A percentile compares a stretch with the other conserved stretches of the same genome.
These are phyloP conservation scores for Cerioporus squamosus DNA, from an alignment of 1,284 basidiomycete genomes.

Conservation along the genomic window DNA sequence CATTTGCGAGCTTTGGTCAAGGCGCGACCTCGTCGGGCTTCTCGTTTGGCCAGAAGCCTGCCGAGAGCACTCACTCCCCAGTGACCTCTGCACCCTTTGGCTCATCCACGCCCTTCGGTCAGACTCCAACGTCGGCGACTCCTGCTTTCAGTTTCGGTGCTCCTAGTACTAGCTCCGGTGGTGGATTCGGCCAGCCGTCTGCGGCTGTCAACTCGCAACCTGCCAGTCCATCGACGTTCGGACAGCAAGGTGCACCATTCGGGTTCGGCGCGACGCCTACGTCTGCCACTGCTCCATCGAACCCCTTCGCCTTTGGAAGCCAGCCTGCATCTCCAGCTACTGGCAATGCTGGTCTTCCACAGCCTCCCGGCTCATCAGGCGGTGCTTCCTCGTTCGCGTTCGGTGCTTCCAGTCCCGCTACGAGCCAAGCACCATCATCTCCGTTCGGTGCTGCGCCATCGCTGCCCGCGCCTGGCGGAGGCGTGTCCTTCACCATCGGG, in stretches of 20 bases:
- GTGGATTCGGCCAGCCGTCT: constrained; percentile 34
- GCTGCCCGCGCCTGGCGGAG: constrained; percentile 23
- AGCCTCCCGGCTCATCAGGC: constrained; percentile 28
- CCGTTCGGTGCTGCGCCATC: constrained; percentile 32
- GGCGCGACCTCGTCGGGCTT: constrained; percentile 20
- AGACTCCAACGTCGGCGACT: constrained; percentile 21
- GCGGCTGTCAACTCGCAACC: constrained; percentile 26
- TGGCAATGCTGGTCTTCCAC: constrained; percentile 33
- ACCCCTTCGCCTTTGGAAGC: constrained; percentile 37
- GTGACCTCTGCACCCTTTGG: constrained; percentile 25
- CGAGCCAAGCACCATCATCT: constrained; percentile 25
- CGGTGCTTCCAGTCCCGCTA: constrained; percentile 26
- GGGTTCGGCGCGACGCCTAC: constrained; percentile 30
- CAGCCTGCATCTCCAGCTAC: constrained; percentile 40
- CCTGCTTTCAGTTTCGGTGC: constrained; percentile 30
- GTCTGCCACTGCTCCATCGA: constrained; percentile 33
- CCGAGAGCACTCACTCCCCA: constrained; percentile 25
- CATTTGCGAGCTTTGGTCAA: constrained; percentile 26
- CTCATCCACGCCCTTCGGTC: constrained; percentile 26
- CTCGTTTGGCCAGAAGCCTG: constrained; percentile 31
- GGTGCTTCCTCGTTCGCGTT: constrained; percentile 31
- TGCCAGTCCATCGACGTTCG: constrained; percentile 35
- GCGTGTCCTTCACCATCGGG: constrained; percentile 38
- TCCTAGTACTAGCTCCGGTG: constrained; percentile 9
- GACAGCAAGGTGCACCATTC: constrained; percentile 27